phyloP scores from a whole-genome alignment of 345 rosid species.

The sweet orange (Citrus sinensis) region DNA sequence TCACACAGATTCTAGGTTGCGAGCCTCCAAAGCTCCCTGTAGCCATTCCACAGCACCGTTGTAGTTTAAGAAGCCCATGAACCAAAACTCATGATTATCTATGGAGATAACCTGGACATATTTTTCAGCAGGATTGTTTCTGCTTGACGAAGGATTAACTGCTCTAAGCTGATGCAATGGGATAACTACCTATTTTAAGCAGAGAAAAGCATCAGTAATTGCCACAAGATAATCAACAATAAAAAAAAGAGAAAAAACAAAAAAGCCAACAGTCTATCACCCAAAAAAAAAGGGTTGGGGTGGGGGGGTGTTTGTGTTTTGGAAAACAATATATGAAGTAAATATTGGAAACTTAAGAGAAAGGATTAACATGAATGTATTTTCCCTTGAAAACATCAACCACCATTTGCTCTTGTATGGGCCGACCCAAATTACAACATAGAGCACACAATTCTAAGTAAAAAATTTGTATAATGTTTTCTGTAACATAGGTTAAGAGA shows the following conservation, averaged over 20 bases:
- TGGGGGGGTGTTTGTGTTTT: too few relatives aligned
- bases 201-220: conserved; percentile 11
- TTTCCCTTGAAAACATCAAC: background rate
- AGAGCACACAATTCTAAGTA: background rate
- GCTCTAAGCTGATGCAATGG: conserved; percentile 59
- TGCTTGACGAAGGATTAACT: conserved; percentile 54
- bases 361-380: background rate
- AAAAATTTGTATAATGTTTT: too few relatives aligned
- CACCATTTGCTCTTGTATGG: background rate
- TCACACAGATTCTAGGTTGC: conserved; percentile 35
- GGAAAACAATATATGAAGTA: too few relatives aligned
- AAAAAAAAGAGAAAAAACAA: background rate
- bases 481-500: too few relatives aligned
- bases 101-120: conserved; percentile 58
- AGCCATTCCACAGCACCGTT: conserved; percentile 43
- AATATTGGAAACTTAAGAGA: background rate
- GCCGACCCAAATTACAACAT: background rate
- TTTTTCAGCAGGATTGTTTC: conserved; percentile 48
- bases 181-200: conserved; percentile 53
- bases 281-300: too few relatives aligned
- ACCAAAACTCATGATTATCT: conserved; percentile 66
- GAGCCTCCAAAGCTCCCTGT: conserved; percentile 31
- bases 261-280: too few relatives aligned
- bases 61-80: conserved; percentile 64
- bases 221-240: background rate